Evolutionary conservation across 169 alveolate species (phyloP).

Genomic region (Theileria sp.): DNA sequence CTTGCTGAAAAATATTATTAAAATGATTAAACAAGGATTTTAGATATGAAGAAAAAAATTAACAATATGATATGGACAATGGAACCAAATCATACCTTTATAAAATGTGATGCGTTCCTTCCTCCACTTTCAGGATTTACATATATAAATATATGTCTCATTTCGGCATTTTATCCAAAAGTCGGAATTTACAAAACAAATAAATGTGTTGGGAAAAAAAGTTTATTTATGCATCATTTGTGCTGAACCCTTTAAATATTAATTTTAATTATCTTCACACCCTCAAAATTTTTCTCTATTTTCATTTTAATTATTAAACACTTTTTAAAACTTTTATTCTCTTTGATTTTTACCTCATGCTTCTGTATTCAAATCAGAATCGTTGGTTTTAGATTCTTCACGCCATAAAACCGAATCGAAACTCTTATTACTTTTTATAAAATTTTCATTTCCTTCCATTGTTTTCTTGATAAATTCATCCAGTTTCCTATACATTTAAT

Average conservation of each 20-base stretch:
- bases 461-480: not conserved
- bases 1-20: conserved; percentile 27
- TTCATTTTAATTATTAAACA: not conserved
- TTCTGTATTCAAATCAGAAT: not conserved
- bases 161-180: conserved; percentile 33
- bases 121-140: conserved; percentile 86
- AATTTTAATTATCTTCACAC: not conserved
- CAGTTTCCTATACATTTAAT: not conserved
- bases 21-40: not conserved
- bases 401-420: not conserved
- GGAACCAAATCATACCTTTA: conserved; percentile 57
- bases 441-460: not conserved
- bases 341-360: not conserved
- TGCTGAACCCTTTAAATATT: not conserved
- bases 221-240: not conserved
- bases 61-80: not conserved
- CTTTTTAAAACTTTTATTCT: not conserved
- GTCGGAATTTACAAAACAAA: not conserved
- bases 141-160: conserved; percentile 68
- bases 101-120: conserved; percentile 75
- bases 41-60: not conserved
- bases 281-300: not conserved
- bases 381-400: not conserved
- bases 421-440: not conserved
- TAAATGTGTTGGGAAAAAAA: conserved; percentile 3